Evolutionary conservation across 331 rosid species (phyloP).

Genomic region (Prunus yedoensis): DNA sequence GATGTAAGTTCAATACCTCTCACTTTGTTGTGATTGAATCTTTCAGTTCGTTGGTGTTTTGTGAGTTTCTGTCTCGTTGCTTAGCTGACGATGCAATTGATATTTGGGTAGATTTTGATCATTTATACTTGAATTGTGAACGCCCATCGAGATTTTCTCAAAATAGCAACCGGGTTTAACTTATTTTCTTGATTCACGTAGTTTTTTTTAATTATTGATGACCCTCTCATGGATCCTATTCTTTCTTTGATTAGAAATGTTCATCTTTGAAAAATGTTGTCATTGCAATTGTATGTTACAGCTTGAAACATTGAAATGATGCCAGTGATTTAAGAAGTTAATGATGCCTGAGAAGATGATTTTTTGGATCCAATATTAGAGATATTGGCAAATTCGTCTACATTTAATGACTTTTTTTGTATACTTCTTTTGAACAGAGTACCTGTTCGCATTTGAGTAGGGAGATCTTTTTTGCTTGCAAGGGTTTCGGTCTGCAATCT

Average conservation of each 20-base stretch:
- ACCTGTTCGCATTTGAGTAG: neutral
- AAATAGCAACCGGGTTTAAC: neutral
- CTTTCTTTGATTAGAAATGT: neutral
- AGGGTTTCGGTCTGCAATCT: conserved; percentile 14
- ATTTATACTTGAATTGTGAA: neutral
- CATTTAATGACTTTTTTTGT: neutral
- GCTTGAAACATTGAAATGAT: neutral
- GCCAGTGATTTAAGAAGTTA: neutral
- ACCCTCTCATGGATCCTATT: neutral
- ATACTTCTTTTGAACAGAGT: conserved; percentile 19
- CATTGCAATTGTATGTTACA: conserved; percentile 4
- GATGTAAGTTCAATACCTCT: conserved; percentile 24
- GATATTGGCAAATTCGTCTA: neutral
- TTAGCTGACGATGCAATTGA: conserved; percentile 1
- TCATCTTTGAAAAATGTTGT: neutral
- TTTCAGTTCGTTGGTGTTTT: neutral
- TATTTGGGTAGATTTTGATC: neutral
- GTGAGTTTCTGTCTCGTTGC: neutral
- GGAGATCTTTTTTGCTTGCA: conserved; percentile 10
- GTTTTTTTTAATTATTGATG: neutral
- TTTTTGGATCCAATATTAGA: neutral
- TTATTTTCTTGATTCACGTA: neutral
- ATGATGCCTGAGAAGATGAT: neutral
- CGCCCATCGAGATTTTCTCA: neutral
- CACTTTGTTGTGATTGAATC: neutral